phyloP scores from a whole-genome alignment of 2,329 filamentous ascomycete genomes.

The Polychaeton citri region DNA sequence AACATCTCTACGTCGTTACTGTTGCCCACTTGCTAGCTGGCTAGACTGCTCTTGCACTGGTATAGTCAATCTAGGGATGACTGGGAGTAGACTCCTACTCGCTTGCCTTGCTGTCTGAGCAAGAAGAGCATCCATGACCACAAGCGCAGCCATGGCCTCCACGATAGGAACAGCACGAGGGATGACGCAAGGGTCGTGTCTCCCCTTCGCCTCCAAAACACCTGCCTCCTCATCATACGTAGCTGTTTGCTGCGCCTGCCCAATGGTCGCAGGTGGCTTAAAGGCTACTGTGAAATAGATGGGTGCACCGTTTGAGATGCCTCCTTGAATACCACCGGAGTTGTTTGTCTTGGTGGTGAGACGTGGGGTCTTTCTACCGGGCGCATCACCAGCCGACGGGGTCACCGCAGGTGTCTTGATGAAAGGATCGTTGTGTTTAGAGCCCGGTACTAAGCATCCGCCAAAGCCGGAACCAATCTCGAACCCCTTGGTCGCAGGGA shows the following conservation, averaged over 20 bases:
- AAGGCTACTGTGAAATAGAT: conserved; percentile 94
- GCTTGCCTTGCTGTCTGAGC: conserved; percentile 55
- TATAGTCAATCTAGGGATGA: not conserved
- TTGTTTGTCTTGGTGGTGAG: conserved; percentile 88
- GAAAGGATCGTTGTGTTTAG: conserved; percentile 86
- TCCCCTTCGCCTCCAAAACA: conserved; percentile 75
- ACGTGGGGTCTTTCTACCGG: conserved; percentile 41
- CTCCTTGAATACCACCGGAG: conserved; percentile 87
- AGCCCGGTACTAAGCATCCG: conserved; percentile 74
- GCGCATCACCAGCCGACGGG: conserved; percentile 28
- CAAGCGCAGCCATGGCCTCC: conserved; percentile 81
- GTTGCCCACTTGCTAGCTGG: not conserved
- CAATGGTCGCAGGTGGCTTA: conserved; percentile 90
- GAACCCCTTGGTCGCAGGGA: conserved; percentile 90
- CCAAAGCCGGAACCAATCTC: conserved; percentile 89
- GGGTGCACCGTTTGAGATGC: conserved; percentile 82
- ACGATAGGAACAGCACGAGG: conserved; percentile 75
- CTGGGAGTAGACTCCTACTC: not conserved
- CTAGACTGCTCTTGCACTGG: not conserved
- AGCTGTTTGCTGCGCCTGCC: conserved; percentile 71
- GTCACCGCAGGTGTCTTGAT: conserved; percentile 40
- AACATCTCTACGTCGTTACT: not conserved
- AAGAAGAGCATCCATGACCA: conserved; percentile 75
- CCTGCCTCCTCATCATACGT: conserved; percentile 67
- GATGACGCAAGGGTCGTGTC: conserved; percentile 89